Conservation (phyloP, 1,284 basidiomycete species). For the Ceratobasidium sp. region DNA sequence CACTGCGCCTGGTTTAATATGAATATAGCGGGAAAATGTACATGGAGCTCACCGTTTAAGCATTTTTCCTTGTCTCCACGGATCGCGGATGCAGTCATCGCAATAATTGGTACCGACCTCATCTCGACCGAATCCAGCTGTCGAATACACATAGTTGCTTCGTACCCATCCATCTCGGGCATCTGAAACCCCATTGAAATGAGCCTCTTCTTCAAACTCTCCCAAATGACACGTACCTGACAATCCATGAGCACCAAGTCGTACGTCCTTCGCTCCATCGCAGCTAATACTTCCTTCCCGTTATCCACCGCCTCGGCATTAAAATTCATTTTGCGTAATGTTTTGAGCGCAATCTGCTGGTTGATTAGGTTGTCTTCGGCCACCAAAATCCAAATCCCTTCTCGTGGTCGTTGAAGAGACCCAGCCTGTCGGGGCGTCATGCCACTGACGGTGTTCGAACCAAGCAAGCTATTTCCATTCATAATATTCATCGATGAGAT, state of each 20-base stretch:
- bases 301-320: conserved; percentile 44
- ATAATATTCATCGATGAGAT: conserved; percentile 6
- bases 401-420: conserved; percentile 31
- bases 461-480: conserved; percentile 30
- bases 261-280: conserved; percentile 29
- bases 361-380: conserved; percentile 39
- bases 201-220: not conserved
- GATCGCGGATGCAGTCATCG: conserved; percentile 44
- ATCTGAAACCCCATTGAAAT: conserved; percentile 23
- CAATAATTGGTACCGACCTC: conserved; percentile 34
- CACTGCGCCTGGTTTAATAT: conserved; percentile 5
- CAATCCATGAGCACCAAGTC: conserved; percentile 43
- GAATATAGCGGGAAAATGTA: not conserved
- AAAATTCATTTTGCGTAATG: conserved; percentile 37
- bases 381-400: conserved; percentile 42
- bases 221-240: conserved; percentile 1
- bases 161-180: conserved; percentile 46
- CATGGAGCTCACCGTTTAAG: conserved; percentile 22
- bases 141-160: conserved; percentile 43
- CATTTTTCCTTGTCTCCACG: conserved; percentile 40
- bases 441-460: conserved; percentile 32
- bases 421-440: conserved; percentile 34
- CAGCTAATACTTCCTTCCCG: conserved; percentile 34
- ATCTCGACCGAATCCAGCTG: conserved; percentile 30
- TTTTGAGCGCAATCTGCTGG: conserved; percentile 44